Base-by-base conservation (phyloP, 2,329 filamentous ascomycete species). In the Remersonia thermophila region DNA sequence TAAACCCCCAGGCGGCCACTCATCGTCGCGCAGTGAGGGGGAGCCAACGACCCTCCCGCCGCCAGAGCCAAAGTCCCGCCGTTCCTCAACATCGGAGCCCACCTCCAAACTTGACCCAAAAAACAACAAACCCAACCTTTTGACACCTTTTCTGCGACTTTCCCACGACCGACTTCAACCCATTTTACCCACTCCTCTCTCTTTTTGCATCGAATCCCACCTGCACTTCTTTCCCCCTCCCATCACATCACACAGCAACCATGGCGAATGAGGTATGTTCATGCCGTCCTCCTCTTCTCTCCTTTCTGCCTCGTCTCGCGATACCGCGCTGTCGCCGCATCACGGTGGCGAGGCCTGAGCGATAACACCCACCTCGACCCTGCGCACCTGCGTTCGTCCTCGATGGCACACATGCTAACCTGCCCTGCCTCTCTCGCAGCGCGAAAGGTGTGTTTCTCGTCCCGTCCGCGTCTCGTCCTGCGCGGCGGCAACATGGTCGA, bases 211-310 rank as follows among this genome's bases (percentile, higher is more conserved):
- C 36, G 28, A 35, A 32, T 37, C 39, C 28, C 27, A 30, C 14
- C 15, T 30, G 31, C 26, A 39, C 27, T 36, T 14, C 36, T 36
- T 17, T 15, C 27, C 31, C 27, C 33, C 38, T 33, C 42, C 29
- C 29, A 10, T 12, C 37, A 35, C 25, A 42, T 36, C 30, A 40
- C 32, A 33, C 29, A 46, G 37, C 43, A 40, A 25, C 32, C 36
- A 55, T 55, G 52, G 51, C 52, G 40, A 52, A 45, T 45, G 52
- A 55, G 43, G 52, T 55, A 46, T 38, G 51, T 46, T 33, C 16
- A 25, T 28, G 9, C 14, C 28, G 17, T 11, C 28, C 15, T 32
- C 8, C 6, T 28, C 23, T n/a, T 31, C 29, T 15, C 37, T 18
- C 12, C 28, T 13, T 18, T 17, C 30, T 20, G n/a, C n/a, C n/a